Evolutionary conservation across 805 yeast genomes (phyloP).

Genomic region (Cyberlindnera xishuangbannaensis): DNA sequence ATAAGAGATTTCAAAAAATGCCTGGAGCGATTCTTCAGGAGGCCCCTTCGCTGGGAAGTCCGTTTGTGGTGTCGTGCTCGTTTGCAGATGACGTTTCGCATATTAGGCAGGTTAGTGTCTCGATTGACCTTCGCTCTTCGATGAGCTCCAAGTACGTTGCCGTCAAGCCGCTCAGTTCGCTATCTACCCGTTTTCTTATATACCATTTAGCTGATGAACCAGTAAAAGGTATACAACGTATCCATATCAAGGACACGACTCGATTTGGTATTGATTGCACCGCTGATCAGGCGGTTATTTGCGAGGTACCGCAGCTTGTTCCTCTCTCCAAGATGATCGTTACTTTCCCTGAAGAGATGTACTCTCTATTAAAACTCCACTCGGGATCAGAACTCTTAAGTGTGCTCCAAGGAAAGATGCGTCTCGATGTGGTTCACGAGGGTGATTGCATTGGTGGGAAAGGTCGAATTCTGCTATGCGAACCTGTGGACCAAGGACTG

Average conservation of each 20-base stretch:
- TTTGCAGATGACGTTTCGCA: neutral
- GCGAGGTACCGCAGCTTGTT: conserved; percentile 12
- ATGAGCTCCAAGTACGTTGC: too few species aligned
- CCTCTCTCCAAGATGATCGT: conserved; percentile 17
- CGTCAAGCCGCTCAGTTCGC: conserved; percentile 17
- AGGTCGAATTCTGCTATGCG: conserved; percentile 55
- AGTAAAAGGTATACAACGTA: conserved; percentile 2
- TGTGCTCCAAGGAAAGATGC: conserved; percentile 7
- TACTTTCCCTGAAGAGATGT: conserved; percentile 18
- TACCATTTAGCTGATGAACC: conserved; percentile 4
- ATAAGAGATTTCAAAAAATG: too few species aligned
- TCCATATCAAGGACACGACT: conserved; percentile 8
- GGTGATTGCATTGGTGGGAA: conserved; percentile 13
- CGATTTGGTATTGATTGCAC: conserved; percentile 20
- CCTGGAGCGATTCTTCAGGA: too few species aligned
- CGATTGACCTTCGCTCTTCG: neutral
- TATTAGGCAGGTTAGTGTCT: neutral
- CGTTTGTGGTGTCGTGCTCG: too few species aligned
- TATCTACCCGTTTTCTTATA: conserved; percentile 10
- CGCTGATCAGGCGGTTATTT: conserved; percentile 15
- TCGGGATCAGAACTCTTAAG: conserved; percentile 13
- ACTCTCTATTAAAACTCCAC: conserved; percentile 14
- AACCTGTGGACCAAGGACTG: conserved; percentile 69
- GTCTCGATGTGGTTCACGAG: conserved; percentile 15
- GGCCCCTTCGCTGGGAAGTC: too few species aligned